Evolutionary conservation across 2,329 filamentous ascomycete genomes (phyloP), one percentile per base, ranked within the genome.

Genomic region (Cercospora beticola): DNA sequence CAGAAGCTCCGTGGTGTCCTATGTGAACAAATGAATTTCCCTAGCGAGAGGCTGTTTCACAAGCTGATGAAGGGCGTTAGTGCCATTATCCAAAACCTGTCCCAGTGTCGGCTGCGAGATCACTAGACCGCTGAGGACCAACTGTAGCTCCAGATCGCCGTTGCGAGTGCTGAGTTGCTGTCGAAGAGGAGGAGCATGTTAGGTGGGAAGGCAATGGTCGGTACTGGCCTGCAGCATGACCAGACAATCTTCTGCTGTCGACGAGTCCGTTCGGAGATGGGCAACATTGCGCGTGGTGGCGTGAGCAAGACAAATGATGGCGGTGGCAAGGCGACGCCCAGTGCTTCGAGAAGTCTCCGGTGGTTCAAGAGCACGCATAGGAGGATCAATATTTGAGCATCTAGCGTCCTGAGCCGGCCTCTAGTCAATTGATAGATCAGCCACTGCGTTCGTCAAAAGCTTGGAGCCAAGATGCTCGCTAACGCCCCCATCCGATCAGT

Each of bases 311-410:
- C 21, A 58, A n/a, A 31, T 16, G 54, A 26, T 18, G 30, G 26
- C 30, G 30, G 26, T 30, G 23, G 54, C 54, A 58, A 28, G 30
- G 30, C 54, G 54, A 30, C 33, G 31, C 33, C 23, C 59, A 49
- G 36, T 18, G 59, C 59, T 62, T 62, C 59, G 33, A 62, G 59
- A 62, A 62, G 33, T 62, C 21, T 40, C 57, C 28, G 30, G 33
- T 2, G 33, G 10, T 31, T 31, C 57, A 30, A 18, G 57, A 8
- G 5, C 16, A 14, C 18, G 28, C 10, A 18, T 36, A 60, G 57
- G 28, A 36, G 31, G 33, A 33, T 36, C n/a, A 60, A 40, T n/a
- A 40, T 21, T 60, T 52, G 46, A 23, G 46, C 46, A 14, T 23
- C 21, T 52, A 52, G 54, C 26, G 54, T 58, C 14, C 1, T 3